Evolutionary conservation across 2,329 filamentous ascomycete species (phyloP).

Genomic region (Dactylellina haptotyla): DNA sequence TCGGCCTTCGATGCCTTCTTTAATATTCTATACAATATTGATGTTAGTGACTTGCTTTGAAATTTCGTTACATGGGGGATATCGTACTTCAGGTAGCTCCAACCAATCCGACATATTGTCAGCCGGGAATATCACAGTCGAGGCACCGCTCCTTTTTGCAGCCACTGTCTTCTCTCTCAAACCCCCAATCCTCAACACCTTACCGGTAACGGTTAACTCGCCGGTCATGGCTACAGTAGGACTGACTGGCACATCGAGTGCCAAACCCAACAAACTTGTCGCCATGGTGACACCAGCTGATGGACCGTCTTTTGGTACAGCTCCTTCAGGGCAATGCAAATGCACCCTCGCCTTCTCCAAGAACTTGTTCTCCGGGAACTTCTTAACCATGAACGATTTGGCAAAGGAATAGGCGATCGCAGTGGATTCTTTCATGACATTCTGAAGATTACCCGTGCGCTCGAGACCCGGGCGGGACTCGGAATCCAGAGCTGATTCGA

Average conservation of each 20-base stretch:
- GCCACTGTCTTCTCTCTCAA: conserved; percentile 97
- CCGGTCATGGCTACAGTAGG: conserved; percentile 97
- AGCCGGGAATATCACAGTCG: conserved; percentile 90
- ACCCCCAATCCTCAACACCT: conserved; percentile 93
- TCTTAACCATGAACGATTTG: conserved; percentile 84
- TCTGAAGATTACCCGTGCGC: conserved; percentile 92
- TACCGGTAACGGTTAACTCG: conserved; percentile 94
- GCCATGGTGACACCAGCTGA: conserved; percentile 98
- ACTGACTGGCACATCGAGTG: conserved; percentile 78
- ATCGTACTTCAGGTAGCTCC: conserved; percentile 89
- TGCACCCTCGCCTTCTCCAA: conserved; percentile 96
- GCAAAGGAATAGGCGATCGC: conserved; percentile 95
- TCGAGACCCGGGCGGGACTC: conserved; percentile 81
- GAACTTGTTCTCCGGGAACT: conserved; percentile 91
- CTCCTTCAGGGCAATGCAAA: conserved; percentile 94
- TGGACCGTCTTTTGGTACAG: conserved; percentile 92
- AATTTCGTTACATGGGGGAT: too few species aligned
- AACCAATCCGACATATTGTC: conserved; percentile 98
- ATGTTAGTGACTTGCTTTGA: background rate
- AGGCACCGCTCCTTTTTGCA: conserved; percentile 88
- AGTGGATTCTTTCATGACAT: conserved; percentile 98
- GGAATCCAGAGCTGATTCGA: conserved; percentile 80
- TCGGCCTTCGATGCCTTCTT: conserved; percentile 90
- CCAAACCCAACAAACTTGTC: conserved; percentile 87
- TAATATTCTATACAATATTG: conserved; percentile 86